phyloP scores from a whole-genome alignment of 257 asterid genomes.

The Solanum chaucha region DNA sequence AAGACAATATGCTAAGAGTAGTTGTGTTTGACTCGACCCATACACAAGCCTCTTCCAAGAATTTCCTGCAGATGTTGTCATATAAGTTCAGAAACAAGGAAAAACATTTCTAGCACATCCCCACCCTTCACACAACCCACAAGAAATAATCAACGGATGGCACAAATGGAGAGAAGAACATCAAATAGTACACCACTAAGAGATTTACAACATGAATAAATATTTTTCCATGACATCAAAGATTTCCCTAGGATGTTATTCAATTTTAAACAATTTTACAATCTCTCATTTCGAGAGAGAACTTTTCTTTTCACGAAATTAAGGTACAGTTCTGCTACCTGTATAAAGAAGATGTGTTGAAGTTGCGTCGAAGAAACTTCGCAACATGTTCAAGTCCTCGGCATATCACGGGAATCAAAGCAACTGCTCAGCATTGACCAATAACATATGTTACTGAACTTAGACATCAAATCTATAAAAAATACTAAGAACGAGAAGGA shows the following conservation, averaged over 20 bases:
- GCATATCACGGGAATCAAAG: conserved; percentile 75
- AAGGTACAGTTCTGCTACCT: conserved; percentile 28
- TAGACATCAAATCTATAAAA: not conserved
- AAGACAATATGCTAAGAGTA: conserved; percentile 64
- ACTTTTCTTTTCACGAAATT: not conserved
- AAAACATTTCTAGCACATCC: not conserved
- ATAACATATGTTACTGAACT: not conserved
- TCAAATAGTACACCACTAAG: not conserved
- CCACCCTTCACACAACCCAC: not conserved
- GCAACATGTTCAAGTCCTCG: conserved; percentile 71
- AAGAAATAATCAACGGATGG: not conserved
- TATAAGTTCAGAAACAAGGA: conserved; percentile 1
- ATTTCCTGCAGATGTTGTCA: conserved; percentile 52
- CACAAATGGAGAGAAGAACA: not conserved
- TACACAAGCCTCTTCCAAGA: conserved; percentile 85
- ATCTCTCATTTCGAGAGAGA: not conserved
- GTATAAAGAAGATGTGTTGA: conserved; percentile 70
- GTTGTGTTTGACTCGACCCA: conserved; percentile 92
- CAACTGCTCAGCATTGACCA: conserved; percentile 45
- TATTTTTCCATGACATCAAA: not conserved
- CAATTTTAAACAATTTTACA: not conserved
- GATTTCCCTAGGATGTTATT: not conserved
- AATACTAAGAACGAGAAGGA: not conserved
- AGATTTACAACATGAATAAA: not conserved
- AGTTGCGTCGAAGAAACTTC: conserved; percentile 79